phyloP scores from a whole-genome alignment of 1,139 yeast species.

The Trichomonascaceae sp. region DNA sequence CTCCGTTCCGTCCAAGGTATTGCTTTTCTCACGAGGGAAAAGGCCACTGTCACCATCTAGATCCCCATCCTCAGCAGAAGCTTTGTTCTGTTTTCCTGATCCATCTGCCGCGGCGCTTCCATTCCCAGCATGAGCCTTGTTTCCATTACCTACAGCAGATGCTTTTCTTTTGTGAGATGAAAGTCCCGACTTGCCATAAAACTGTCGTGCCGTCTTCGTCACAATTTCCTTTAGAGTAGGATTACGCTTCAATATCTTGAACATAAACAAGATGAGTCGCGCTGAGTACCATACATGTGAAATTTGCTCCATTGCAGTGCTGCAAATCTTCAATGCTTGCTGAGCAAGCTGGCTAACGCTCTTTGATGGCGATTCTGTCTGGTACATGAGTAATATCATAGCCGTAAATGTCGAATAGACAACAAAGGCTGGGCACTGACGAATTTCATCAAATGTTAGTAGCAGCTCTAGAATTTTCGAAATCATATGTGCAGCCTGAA shows the following conservation, averaged over 20 bases:
- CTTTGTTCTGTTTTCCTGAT: constrained; percentile 3
- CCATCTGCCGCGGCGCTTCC: not conserved
- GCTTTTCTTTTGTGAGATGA: not conserved
- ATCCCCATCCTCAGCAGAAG: not conserved
- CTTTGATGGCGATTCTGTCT: constrained; percentile 55
- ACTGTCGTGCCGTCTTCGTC: constrained; percentile 23
- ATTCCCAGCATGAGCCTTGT: not conserved
- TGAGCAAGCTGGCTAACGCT: constrained; percentile 57
- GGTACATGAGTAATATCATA: constrained; percentile 66
- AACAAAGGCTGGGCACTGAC: constrained; percentile 53
- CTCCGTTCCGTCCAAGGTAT: not conserved
- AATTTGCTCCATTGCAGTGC: constrained; percentile 48
- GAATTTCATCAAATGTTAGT: constrained; percentile 46
- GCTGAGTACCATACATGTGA: constrained; percentile 42
- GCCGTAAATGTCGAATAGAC: constrained; percentile 57
- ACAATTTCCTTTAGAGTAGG: constrained; percentile 27
- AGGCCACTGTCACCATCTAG: not conserved
- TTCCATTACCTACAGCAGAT: constrained; percentile 6
- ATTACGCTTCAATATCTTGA: constrained; percentile 27
- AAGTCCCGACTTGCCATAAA: constrained; percentile 6
- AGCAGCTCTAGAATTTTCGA: constrained; percentile 59
- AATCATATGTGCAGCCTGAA: constrained; percentile 80
- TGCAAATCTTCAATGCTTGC: constrained; percentile 48
- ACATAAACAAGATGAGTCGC: constrained; percentile 31
- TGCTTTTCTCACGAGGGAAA: not conserved